Conservation (phyloP, 1,284 basidiomycete genomes). For the Cutaneotrichosporon mucoides region DNA sequence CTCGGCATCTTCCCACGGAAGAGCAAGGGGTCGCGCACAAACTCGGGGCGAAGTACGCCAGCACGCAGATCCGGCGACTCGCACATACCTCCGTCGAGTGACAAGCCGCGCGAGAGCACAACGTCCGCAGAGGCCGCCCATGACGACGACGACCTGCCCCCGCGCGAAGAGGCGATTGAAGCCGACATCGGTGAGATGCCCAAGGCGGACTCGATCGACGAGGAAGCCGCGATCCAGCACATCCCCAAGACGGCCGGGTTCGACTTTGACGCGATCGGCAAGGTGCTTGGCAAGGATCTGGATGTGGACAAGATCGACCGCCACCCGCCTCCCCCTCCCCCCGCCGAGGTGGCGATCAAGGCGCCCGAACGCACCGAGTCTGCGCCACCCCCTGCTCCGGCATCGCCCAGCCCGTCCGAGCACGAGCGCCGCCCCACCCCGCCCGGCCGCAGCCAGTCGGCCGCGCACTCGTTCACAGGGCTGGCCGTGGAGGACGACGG, state of each 20-base stretch:
- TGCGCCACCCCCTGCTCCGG: conserved; percentile 18
- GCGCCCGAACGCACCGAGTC: conserved; percentile 25
- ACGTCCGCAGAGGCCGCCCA: too few species aligned
- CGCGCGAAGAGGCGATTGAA: conserved; percentile 25
- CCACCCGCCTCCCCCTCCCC: neutral
- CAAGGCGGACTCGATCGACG: conserved; percentile 10
- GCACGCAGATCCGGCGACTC: neutral
- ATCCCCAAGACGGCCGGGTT: conserved; percentile 44
- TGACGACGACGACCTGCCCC: conserved; percentile 44
- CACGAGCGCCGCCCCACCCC: too few species aligned
- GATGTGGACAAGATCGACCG: conserved; percentile 35
- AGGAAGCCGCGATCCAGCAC: conserved; percentile 28
- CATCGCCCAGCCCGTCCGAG: conserved; percentile 1
- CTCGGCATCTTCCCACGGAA: conserved; percentile 49
- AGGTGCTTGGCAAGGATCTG: conserved; percentile 49
- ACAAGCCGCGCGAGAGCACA: too few species aligned
- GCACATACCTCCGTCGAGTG: too few species aligned
- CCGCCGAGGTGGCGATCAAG: neutral
- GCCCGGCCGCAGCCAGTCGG: too few species aligned
- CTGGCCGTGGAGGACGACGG: conserved; percentile 28
- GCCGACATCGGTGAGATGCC: too few species aligned
- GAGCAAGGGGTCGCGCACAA: conserved; percentile 6
- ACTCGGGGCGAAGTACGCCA: conserved; percentile 6
- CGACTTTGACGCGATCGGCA: conserved; percentile 49
- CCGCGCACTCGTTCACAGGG: neutral